Evolutionary conservation across 345 rosid species (phyloP).

Genomic region (Abelmoschus esculentus): DNA sequence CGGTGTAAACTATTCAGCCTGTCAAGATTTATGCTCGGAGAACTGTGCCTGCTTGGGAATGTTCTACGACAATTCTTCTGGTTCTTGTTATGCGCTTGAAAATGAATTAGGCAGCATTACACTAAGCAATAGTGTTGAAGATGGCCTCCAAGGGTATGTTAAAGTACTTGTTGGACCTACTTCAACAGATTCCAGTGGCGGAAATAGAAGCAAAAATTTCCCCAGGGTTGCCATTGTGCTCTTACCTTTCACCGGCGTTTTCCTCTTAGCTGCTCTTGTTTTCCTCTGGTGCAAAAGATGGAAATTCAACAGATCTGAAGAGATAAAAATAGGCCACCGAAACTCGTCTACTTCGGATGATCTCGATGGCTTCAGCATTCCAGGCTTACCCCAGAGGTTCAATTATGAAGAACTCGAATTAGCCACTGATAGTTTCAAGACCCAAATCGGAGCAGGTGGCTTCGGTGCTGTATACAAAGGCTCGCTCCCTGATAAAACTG

Average conservation of each 20-base stretch:
- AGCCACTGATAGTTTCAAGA: slow-evolving; percentile 58
- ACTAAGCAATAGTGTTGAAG: slow-evolving; percentile 18
- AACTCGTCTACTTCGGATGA: slow-evolving; percentile 50
- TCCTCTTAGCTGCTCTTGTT: slow-evolving; percentile 31
- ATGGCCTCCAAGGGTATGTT: slow-evolving; percentile 38
- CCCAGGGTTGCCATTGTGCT: slow-evolving; percentile 56
- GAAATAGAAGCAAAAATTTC: slow-evolving; percentile 21
- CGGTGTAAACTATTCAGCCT: slow-evolving; percentile 35
- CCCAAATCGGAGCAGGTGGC: slow-evolving; percentile 67
- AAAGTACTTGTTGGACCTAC: slow-evolving; percentile 35
- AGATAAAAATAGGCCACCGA: slow-evolving; percentile 22
- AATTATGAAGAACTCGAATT: slow-evolving; percentile 49
- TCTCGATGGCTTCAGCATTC: slow-evolving; percentile 60
- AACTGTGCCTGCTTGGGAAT: slow-evolving; percentile 72
- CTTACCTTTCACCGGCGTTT: slow-evolving; percentile 48
- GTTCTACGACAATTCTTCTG: slow-evolving; percentile 51
- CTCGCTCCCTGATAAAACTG: slow-evolving; percentile 37
- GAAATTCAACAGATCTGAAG: slow-evolving; percentile 22
- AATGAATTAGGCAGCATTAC: slow-evolving; percentile 58
- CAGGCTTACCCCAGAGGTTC: slow-evolving; percentile 62
- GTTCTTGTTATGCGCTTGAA: slow-evolving; percentile 55
- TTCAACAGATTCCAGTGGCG: slow-evolving; percentile 14
- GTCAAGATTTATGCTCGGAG: slow-evolving; percentile 49
- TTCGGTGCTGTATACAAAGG: slow-evolving; percentile 71
- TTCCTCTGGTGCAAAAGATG: slow-evolving; percentile 58